Evolutionary conservation across 208 protist genomes (phyloP), one percentile per base, ranked within the genome.

Genomic region (Acanthamoeba castellanii): DNA sequence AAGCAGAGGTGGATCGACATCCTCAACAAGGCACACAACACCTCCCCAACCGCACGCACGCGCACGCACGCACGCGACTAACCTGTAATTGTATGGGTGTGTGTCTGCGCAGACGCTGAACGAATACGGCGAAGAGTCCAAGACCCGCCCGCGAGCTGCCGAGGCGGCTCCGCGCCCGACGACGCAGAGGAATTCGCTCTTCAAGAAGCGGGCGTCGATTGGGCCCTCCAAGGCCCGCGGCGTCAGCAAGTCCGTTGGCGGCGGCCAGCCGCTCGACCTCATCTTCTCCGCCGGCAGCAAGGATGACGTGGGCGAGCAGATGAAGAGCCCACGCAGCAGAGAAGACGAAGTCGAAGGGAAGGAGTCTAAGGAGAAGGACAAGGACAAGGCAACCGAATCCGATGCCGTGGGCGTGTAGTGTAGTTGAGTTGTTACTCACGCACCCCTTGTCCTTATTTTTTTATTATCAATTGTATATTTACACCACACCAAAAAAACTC

Each of bases 41-140:
- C 14, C 52, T 57, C 16, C 8, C 22, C 72, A 18, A 37, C 50
- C 14, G 1, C 30, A 13, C n/a, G 11, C n/a, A 13, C 34, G 9
- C 34, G 9, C 22, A 78, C n/a, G 4, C 1, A 20, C 16, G n/a
- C 37, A 82, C 30, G 34, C 20, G 13, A 2, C 30, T 13, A 37
- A 50, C 34, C 42, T 37, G 3, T 3, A 37, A 37, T 37, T 37
- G 37, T 3, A 3, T 37, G 37, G 14, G n/a, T 6, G 70, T 52
- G 74, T 82, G 55, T 50, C 9, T 82, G 74, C 16, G 30, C n/a
- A 82, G 78, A 85, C 78, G 27, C 25, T 85, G 78, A 59, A 50
- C 30, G 78, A 85, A 14, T 59, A 59, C 50, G 9, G 50, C 25
- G 78, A 85, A 34, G 78, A 85, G 14, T 16, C 78, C 61, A 68